These are phyloP conservation scores for Fusarium sp. DNA, from an alignment of 2,329 filamentous ascomycete species.

Conservation along the genomic window DNA sequence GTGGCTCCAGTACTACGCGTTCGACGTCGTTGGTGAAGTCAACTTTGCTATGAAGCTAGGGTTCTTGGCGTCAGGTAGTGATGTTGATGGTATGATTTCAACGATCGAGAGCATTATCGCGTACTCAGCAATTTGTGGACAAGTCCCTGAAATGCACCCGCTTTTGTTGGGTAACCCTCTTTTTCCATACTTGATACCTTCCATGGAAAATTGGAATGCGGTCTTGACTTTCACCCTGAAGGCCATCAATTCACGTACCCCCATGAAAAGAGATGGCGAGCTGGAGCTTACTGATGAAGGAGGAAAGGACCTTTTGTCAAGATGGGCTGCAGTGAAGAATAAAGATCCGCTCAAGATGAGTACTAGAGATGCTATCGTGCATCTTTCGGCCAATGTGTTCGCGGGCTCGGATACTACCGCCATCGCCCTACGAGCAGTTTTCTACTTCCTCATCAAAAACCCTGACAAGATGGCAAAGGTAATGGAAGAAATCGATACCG, in stretches of 20 bases:
- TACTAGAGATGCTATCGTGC: background rate
- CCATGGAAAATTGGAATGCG: background rate
- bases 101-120: background rate
- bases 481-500: background rate
- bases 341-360: constrained; percentile 1
- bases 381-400: background rate
- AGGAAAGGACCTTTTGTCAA: background rate
- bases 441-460: background rate
- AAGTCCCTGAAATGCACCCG: background rate
- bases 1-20: constrained; percentile 39
- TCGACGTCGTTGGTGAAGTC: constrained; percentile 31
- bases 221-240: background rate
- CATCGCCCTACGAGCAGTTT: background rate
- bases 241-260: background rate
- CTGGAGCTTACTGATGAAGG: background rate
- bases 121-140: background rate
- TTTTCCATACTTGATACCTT: background rate
- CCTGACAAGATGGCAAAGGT: background rate
- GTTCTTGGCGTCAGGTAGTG: background rate
- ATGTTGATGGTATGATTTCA: background rate
- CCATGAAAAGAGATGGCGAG: background rate
- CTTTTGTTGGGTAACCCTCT: background rate
- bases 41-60: background rate
- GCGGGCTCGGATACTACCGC: background rate
- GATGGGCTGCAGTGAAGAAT: background rate